Evolutionary conservation across 805 yeast genomes (phyloP).

Genomic region (Candida khao-thaluensis): DNA sequence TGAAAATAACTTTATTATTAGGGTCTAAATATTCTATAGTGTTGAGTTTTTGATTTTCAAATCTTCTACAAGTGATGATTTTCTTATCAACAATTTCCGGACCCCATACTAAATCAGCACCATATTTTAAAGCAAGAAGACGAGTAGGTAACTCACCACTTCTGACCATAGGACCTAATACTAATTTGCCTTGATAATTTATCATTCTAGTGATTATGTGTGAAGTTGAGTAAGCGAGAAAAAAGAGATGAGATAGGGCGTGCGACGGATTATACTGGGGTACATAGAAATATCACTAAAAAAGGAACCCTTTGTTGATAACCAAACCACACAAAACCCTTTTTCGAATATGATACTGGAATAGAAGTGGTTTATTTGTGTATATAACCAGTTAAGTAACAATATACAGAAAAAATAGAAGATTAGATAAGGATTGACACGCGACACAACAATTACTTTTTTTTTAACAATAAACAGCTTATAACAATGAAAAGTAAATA

Average conservation of each 20-base stretch:
- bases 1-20: conserved; percentile 55
- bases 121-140: conserved; percentile 72
- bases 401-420: no score
- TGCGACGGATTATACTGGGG: neutral
- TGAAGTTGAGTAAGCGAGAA: neutral
- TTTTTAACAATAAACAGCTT: no score
- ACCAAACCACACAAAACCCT: no score
- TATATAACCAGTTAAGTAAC: no score
- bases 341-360: no score
- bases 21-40: conserved; percentile 59
- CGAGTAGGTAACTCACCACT: conserved; percentile 94
- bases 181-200: conserved; percentile 73
- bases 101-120: conserved; percentile 92
- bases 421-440: no score
- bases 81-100: conserved; percentile 94
- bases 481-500: no score
- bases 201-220: conserved; percentile 6
- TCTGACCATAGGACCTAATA: conserved; percentile 95
- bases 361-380: no score
- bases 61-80: conserved; percentile 66
- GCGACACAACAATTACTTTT: no score
- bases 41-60: conserved; percentile 51
- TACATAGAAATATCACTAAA: no score
- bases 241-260: neutral
- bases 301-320: no score